Conservation (phyloP, 108 stramenopile species). For the Stephanodiscus triporus region DNA sequence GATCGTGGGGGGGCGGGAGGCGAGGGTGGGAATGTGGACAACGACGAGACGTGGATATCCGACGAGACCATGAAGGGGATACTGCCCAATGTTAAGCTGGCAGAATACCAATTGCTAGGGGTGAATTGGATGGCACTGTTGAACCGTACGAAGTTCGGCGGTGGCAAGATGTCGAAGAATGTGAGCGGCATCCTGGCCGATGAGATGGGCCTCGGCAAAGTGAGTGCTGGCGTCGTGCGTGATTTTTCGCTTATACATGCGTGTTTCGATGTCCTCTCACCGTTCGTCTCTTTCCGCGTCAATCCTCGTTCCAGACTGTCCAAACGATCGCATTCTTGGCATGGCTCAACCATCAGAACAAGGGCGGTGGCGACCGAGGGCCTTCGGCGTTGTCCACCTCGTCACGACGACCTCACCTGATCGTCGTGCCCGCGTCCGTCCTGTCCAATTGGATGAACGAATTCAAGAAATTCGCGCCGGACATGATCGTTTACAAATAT, state of each 20-base stretch:
- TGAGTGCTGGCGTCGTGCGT: not conserved
- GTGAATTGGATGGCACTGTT: slow-evolving; percentile 89
- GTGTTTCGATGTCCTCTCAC: not conserved
- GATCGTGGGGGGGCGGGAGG: slow-evolving; percentile 14
- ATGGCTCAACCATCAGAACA: slow-evolving; percentile 70
- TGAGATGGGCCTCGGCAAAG: slow-evolving; percentile 92
- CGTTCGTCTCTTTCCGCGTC: not conserved
- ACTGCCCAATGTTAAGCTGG: slow-evolving; percentile 66
- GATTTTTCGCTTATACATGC: slow-evolving; percentile 11
- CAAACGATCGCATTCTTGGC: slow-evolving; percentile 96
- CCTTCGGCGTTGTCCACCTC: not conserved
- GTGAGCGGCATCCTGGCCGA: slow-evolving; percentile 98
- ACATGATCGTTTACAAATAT: slow-evolving; percentile 63
- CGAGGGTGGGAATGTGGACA: slow-evolving; percentile 1
- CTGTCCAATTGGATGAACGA: slow-evolving; percentile 96
- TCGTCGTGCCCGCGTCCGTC: slow-evolving; percentile 94
- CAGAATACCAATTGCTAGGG: slow-evolving; percentile 84
- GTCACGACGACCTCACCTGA: slow-evolving; percentile 76
- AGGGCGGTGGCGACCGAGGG: slow-evolving; percentile 15
- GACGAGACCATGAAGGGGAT: slow-evolving; percentile 59
- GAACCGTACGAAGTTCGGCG: slow-evolving; percentile 66
- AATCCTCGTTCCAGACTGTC: slow-evolving; percentile 68
- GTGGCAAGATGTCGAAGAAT: slow-evolving; percentile 46
- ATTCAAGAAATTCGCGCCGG: slow-evolving; percentile 88
- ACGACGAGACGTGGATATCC: slow-evolving; percentile 63